Percentiles rank a stretch among this genome's conserved stretches.
Evolutionary conservation across 331 rosid species (phyloP).

Genomic region (Rhamnella rubrinervis): DNA sequence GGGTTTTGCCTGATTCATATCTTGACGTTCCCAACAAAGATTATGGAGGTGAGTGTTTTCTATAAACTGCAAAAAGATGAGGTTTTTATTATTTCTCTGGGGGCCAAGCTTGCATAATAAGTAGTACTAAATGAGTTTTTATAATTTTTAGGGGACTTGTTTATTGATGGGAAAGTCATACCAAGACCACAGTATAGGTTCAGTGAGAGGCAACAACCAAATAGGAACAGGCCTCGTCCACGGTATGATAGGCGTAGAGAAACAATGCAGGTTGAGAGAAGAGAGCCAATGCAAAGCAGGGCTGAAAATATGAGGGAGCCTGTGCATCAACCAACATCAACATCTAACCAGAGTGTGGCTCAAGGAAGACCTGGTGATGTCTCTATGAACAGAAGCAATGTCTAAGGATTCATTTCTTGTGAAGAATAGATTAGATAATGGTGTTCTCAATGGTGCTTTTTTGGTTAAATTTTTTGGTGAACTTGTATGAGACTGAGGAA

Average conservation of each 20-base stretch:
- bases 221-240: conserved; percentile 73
- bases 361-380: conserved; percentile 26
- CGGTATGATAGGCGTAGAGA: conserved; percentile 67
- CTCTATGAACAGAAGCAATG: conserved; percentile 14
- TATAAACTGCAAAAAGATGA: background rate
- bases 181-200: conserved; percentile 85
- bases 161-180: conserved; percentile 78
- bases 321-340: conserved; percentile 34
- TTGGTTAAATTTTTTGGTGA: too few species aligned
- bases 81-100: background rate
- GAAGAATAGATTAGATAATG: too few species aligned
- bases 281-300: conserved; percentile 43
- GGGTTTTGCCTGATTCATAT: conserved; percentile 97
- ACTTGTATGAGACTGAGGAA: too few species aligned
- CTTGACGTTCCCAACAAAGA: conserved; percentile 89
- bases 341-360: conserved; percentile 29
- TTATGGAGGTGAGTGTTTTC: conserved; percentile 67
- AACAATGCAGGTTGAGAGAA: conserved; percentile 65
- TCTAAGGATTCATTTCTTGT: background rate
- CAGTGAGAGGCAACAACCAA: conserved; percentile 46
- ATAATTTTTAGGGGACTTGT: conserved; percentile 65
- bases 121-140: background rate
- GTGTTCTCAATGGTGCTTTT: too few species aligned
- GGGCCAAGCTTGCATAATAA: background rate
- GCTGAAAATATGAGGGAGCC: conserved; percentile 42